These are phyloP conservation scores for Suillus occidentalis DNA, from an alignment of 768 basidiomycete genomes.

Conservation along the genomic window DNA sequence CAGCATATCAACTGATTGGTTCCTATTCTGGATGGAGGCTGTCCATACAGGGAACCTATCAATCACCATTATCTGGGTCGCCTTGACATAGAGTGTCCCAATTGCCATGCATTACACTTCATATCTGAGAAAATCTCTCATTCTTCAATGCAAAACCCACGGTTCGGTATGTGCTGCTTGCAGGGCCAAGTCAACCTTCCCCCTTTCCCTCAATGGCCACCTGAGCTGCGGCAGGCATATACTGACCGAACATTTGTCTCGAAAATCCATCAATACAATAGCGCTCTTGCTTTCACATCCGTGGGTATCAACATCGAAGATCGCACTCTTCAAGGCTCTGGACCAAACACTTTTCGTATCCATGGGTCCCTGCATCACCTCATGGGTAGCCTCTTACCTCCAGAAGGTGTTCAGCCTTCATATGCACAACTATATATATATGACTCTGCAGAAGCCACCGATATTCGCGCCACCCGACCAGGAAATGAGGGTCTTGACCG, in stretches of 20 bases:
- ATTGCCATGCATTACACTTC: slow-evolving; percentile 24
- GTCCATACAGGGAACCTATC: slow-evolving; percentile 16
- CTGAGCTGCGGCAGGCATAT: slow-evolving; percentile 11
- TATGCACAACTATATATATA: no score
- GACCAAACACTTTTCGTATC: slow-evolving; percentile 36
- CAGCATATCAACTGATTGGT: background rate
- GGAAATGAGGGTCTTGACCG: slow-evolving; percentile 23
- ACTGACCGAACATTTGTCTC: slow-evolving; percentile 17
- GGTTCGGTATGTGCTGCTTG: slow-evolving; percentile 31
- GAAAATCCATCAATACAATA: slow-evolving; percentile 43
- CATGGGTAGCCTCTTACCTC: no score
- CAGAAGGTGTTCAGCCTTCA: no score
- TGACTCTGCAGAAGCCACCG: slow-evolving; percentile 31
- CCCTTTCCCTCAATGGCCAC: slow-evolving; percentile 21
- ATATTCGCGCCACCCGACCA: slow-evolving; percentile 14
- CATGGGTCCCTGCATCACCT: background rate
- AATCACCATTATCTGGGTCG: slow-evolving; percentile 3
- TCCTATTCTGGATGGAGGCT: background rate
- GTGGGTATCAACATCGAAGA: slow-evolving; percentile 33
- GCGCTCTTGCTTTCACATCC: slow-evolving; percentile 41
- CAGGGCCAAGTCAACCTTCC: slow-evolving; percentile 26
- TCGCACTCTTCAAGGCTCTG: slow-evolving; percentile 27
- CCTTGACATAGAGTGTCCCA: slow-evolving; percentile 11
- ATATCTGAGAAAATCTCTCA: slow-evolving; percentile 13
- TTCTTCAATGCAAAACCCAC: background rate